Percentiles rank a stretch among this genome's conserved stretches.
Conservation (phyloP, 78 protist genomes). For the slime mould (Dictyostelium discoideum) region DNA sequence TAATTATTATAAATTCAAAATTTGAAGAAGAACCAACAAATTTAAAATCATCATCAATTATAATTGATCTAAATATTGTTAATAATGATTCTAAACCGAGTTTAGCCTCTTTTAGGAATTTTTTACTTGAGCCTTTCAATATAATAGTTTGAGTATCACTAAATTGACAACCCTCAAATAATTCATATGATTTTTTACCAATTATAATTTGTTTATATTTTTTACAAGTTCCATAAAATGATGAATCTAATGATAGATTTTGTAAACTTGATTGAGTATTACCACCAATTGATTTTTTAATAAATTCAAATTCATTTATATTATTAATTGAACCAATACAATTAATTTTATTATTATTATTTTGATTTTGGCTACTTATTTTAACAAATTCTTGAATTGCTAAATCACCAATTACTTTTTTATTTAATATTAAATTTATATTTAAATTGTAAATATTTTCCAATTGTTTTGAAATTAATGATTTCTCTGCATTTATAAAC, state of each 20-base stretch:
- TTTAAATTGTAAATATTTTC: background rate
- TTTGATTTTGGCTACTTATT: background rate
- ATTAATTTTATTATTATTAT: background rate
- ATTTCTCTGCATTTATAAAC: constrained; percentile 16
- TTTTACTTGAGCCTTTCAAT: background rate
- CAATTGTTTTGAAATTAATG: background rate
- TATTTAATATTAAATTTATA: background rate
- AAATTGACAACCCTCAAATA: background rate
- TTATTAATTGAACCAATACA: constrained; percentile 9
- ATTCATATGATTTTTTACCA: constrained; percentile 26
- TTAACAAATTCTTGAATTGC: constrained; percentile 38
- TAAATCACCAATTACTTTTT: constrained; percentile 40
- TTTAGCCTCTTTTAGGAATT: constrained; percentile 24
- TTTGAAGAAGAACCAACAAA: constrained; percentile 21
- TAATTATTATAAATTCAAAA: background rate
- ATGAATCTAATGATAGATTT: background rate
- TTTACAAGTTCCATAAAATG: constrained; percentile 20
- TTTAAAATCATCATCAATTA: background rate
- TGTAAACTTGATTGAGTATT: constrained; percentile 1
- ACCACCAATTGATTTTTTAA: constrained; percentile 31
- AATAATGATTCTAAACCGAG: constrained; percentile 4
- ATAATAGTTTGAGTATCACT: constrained; percentile 1
- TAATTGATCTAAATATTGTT: background rate
- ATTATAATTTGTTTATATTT: constrained; percentile 7
- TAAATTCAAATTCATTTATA: background rate